These are phyloP conservation scores for Ophiostoma sp. DNA, from an alignment of 2,329 filamentous ascomycete species.

Conservation along the genomic window DNA sequence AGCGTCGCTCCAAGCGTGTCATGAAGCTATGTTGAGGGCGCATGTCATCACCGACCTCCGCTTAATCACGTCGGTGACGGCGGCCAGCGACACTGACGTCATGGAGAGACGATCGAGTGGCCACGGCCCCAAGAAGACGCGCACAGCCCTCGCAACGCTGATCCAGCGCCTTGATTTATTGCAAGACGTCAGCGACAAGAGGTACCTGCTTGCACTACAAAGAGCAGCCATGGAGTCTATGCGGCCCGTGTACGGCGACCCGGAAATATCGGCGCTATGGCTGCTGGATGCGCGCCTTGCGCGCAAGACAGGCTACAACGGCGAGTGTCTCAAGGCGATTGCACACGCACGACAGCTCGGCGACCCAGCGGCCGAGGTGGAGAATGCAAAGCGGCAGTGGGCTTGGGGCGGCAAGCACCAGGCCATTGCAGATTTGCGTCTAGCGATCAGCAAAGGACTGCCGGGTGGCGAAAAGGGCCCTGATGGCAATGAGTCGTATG, in stretches of 20 bases:
- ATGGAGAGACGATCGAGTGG: conserved; percentile 36
- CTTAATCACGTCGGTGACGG: conserved; percentile 48
- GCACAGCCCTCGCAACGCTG: conserved; percentile 49
- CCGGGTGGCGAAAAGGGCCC: not conserved
- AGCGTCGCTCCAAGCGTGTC: conserved; percentile 74
- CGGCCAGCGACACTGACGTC: not conserved
- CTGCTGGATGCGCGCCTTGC: conserved; percentile 78
- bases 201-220: conserved; percentile 81
- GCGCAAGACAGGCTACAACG: conserved; percentile 74
- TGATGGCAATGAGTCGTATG: not conserved
- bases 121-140: conserved; percentile 40
- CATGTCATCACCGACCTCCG: conserved; percentile 87
- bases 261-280: conserved; percentile 80
- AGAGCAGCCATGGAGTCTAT: conserved; percentile 81
- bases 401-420: conserved; percentile 89
- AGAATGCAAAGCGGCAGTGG: conserved; percentile 90
- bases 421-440: conserved; percentile 84
- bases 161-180: conserved; percentile 79
- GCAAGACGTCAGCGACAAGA: conserved; percentile 86
- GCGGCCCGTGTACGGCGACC: conserved; percentile 60
- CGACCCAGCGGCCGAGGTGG: conserved; percentile 83
- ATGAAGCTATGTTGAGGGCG: conserved; percentile 77
- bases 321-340: conserved; percentile 90
- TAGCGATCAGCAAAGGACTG: conserved; percentile 57
- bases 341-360: conserved; percentile 80